phyloP scores from a whole-genome alignment of 139 green algal species.

The Micractinium conductrix region DNA sequence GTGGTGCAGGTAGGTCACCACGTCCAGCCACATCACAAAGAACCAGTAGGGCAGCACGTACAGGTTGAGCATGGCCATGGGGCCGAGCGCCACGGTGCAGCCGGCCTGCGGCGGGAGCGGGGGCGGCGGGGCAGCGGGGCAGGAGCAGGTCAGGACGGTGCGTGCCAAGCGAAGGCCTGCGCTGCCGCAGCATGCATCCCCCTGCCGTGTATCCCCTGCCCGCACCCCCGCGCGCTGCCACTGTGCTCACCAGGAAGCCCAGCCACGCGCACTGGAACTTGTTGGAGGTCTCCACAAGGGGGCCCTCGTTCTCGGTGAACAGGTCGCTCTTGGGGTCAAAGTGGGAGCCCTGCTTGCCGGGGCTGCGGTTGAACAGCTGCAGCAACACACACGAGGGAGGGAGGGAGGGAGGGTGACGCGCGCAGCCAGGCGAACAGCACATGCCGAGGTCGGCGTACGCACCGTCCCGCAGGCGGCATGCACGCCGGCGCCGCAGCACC shows the following conservation, averaged over 20 bases:
- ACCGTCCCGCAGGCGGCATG: too few relatives aligned
- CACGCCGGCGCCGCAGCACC: not conserved
- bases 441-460: too few relatives aligned
- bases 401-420: not conserved
- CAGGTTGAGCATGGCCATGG: constrained; percentile 84
- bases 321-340: constrained; percentile 92
- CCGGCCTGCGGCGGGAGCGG: too few relatives aligned
- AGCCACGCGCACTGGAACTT: constrained; percentile 84
- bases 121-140: too few relatives aligned
- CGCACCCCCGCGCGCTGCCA: too few relatives aligned
- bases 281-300: constrained; percentile 72
- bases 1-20: constrained; percentile 97
- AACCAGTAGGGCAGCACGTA: constrained; percentile 92
- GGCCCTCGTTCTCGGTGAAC: constrained; percentile 61
- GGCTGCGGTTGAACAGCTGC: constrained; percentile 65
- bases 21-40: constrained; percentile 94
- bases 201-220: too few relatives aligned
- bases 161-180: too few relatives aligned
- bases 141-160: too few relatives aligned
- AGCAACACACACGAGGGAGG: not conserved
- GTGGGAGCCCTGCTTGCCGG: constrained; percentile 92
- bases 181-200: too few relatives aligned
- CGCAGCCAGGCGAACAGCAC: not conserved
- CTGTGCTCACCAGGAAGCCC: constrained; percentile 85
- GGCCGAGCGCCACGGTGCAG: constrained; percentile 74